phyloP scores from a whole-genome alignment of 768 basidiomycete genomes.

The Aureoboletus auriporus region DNA sequence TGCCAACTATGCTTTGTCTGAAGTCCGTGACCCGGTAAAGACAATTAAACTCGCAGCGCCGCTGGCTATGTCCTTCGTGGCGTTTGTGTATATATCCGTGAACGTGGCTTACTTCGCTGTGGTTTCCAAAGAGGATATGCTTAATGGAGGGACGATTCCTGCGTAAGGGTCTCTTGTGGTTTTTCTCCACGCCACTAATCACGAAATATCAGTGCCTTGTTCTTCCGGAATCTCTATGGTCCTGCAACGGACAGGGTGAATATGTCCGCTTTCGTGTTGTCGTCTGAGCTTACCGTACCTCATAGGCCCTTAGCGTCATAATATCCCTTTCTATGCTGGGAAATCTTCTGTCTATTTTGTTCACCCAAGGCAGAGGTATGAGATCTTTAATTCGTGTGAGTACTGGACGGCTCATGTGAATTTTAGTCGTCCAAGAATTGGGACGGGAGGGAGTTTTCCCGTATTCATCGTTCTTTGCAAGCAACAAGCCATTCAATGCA shows the following conservation, averaged over 20 bases:
- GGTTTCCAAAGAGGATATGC: constrained; percentile 65
- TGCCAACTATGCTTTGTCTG: constrained; percentile 71
- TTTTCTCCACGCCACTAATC: not conserved
- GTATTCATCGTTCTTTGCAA: constrained; percentile 61
- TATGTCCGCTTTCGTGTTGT: not conserved
- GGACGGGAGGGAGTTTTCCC: constrained; percentile 71
- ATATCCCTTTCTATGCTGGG: constrained; percentile 65
- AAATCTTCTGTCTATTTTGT: constrained; percentile 60
- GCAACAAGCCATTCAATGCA: constrained; percentile 66
- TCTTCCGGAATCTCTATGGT: constrained; percentile 73
- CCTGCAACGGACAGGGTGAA: constrained; percentile 53
- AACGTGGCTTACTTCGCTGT: constrained; percentile 75
- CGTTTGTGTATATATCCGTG: constrained; percentile 56
- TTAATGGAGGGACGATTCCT: constrained; percentile 60
- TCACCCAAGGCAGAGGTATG: constrained; percentile 61
- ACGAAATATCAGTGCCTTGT: constrained; percentile 46
- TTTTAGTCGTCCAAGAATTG: constrained; percentile 64
- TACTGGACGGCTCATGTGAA: constrained; percentile 3
- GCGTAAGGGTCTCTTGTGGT: constrained; percentile 42
- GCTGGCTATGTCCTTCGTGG: constrained; percentile 57
- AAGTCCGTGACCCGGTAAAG: constrained; percentile 63
- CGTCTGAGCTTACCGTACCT: constrained; percentile 1
- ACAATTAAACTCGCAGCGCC: constrained; percentile 72
- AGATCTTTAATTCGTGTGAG: constrained; percentile 5
- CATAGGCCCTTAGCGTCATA: constrained; percentile 54